Evolutionary conservation across 2,329 filamentous ascomycete genomes (phyloP).

Genomic region (Macroventuria anomochaeta): DNA sequence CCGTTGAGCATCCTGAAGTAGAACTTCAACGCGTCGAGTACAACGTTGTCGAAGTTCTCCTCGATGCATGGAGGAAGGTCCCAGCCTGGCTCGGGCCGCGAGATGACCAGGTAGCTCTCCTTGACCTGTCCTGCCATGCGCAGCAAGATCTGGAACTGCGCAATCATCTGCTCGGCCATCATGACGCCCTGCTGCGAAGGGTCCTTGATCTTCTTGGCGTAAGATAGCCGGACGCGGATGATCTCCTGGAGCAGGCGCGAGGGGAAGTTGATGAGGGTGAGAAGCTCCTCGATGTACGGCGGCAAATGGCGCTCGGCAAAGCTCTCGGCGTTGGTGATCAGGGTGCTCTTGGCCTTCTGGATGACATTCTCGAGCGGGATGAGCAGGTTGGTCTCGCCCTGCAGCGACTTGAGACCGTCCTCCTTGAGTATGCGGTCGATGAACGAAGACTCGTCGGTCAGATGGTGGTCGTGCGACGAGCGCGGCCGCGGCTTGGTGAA

Average conservation of each 20-base stretch:
- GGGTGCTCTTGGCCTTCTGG: constrained; percentile 87
- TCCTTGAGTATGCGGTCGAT: constrained; percentile 94
- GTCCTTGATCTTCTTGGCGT: constrained; percentile 94
- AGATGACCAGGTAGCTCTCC: constrained; percentile 81
- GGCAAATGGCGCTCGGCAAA: constrained; percentile 91
- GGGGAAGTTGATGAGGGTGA: constrained; percentile 96
- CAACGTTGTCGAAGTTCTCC: constrained; percentile 90
- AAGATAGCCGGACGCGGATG: constrained; percentile 87
- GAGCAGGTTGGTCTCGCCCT: constrained; percentile 84
- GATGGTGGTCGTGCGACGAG: constrained; percentile 72
- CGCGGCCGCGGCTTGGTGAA: constrained; percentile 78
- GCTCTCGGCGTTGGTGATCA: constrained; percentile 82
- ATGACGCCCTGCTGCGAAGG: constrained; percentile 89
- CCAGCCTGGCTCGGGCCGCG: constrained; percentile 89
- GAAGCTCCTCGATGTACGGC: constrained; percentile 93
- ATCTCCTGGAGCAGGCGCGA: constrained; percentile 96
- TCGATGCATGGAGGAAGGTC: constrained; percentile 95
- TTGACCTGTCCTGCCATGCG: constrained; percentile 93
- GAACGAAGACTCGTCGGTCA: constrained; percentile 90
- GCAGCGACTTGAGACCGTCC: constrained; percentile 89
- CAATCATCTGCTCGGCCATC: constrained; percentile 97
- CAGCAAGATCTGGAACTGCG: constrained; percentile 92
- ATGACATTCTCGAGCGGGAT: constrained; percentile 84
- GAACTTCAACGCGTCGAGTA: constrained; percentile 91
- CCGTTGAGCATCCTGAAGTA: constrained; percentile 99